Conservation (phyloP, 768 basidiomycete species). For the Boletus reticulatus region DNA sequence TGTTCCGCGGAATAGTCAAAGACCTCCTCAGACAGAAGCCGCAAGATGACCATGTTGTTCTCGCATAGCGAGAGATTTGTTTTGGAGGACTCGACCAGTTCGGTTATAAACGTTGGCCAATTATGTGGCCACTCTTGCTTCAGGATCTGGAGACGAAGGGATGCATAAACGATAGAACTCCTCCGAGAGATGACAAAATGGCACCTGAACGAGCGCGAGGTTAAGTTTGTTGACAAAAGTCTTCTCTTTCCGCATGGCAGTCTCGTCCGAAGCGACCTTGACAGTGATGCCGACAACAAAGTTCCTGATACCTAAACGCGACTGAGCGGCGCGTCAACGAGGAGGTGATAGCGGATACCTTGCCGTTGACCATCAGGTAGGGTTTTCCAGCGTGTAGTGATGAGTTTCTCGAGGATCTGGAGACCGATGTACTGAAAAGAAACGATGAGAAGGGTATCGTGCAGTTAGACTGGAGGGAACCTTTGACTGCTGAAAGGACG, state of each 20-base stretch:
- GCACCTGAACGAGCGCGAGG: constrained; percentile 89
- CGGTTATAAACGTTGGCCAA: constrained; percentile 97
- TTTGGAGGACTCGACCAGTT: constrained; percentile 96
- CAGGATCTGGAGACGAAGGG: constrained; percentile 62
- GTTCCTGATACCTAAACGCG: constrained; percentile 79
- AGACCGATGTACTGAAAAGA: constrained; percentile 83
- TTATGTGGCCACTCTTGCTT: constrained; percentile 99
- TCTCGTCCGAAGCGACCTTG: constrained; percentile 90
- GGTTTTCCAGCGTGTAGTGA: constrained; percentile 94
- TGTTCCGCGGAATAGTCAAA: constrained; percentile 99
- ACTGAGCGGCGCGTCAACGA: constrained; percentile 8
- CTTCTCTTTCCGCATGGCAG: constrained; percentile 86
- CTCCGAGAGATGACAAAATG: constrained; percentile 16
- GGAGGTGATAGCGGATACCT: constrained; percentile 44
- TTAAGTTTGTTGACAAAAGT: constrained; percentile 96
- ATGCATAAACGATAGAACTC: constrained; percentile 1
- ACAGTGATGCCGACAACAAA: constrained; percentile 94
- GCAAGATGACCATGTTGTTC: constrained; percentile 99
- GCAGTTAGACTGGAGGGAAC: constrained; percentile 33
- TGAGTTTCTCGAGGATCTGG: constrained; percentile 95
- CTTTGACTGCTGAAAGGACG: constrained; percentile 84
- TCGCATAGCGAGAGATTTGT: constrained; percentile 96
- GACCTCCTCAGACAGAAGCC: constrained; percentile 96
- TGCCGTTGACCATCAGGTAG: constrained; percentile 91
- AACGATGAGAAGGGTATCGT: constrained; percentile 12